A percentile compares a stretch with the other conserved stretches of the same genome.
Evolutionary conservation across 2,329 filamentous ascomycete genomes (phyloP).

Genomic region (Coniochaeta sp.): DNA sequence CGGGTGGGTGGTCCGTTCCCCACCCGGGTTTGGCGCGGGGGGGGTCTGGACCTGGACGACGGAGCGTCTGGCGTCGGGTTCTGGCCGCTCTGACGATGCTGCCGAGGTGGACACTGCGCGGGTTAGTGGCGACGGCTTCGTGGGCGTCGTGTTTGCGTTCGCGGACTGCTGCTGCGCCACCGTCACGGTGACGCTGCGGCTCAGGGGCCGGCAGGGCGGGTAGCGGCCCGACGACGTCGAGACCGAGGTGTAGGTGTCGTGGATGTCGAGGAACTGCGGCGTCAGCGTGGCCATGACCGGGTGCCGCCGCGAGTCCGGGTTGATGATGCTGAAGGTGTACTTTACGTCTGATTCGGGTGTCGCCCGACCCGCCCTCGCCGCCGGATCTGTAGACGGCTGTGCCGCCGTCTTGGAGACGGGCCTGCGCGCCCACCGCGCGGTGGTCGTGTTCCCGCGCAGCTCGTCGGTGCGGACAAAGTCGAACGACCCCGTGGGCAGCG

Average conservation of each 20-base stretch:
- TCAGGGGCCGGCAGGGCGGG: constrained; percentile 33
- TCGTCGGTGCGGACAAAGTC: constrained; percentile 58
- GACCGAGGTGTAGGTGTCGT: constrained; percentile 57
- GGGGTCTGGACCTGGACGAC: constrained; percentile 7
- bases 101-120: constrained; percentile 5
- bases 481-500: constrained; percentile 49
- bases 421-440: constrained; percentile 62
- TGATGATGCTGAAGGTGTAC: constrained; percentile 73
- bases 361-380: constrained; percentile 10
- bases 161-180: not conserved
- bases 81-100: constrained; percentile 10
- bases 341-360: constrained; percentile 13
- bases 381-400: constrained; percentile 13
- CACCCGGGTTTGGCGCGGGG: constrained; percentile 4
- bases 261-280: constrained; percentile 57
- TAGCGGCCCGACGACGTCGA: constrained; percentile 40
- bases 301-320: constrained; percentile 60
- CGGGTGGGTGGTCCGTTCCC: constrained; percentile 25
- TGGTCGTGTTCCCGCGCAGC: constrained; percentile 49
- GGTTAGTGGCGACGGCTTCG: not conserved
- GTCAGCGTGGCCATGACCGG: constrained; percentile 67
- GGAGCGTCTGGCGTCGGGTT: constrained; percentile 15
- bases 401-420: constrained; percentile 13
- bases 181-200: constrained; percentile 6
- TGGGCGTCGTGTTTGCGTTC: constrained; percentile 8